Evolutionary conservation across 257 asterid genomes (phyloP), one percentile per base, ranked within the genome.

Genomic region (Jacaranda copaia): DNA sequence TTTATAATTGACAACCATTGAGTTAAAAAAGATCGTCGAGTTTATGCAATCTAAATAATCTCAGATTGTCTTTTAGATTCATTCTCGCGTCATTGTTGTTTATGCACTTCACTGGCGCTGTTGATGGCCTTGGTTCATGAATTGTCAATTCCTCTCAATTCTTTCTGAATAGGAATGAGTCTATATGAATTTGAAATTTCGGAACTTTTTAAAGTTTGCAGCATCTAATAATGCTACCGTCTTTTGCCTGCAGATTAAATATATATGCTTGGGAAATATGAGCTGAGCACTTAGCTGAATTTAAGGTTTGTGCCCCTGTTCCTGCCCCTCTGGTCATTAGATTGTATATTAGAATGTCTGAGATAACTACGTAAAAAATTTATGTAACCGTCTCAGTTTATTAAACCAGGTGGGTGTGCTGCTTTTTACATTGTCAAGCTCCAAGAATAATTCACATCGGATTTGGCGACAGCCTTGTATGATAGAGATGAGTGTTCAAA

Each of bases 201-300:
- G 59, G 25, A 53, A 15, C 8, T 4, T 53, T 25, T 4, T 15
- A 15, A 69, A 48, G 16, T 43, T 16, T 58, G 53, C 70, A 43
- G 4, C 45, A 14, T 56, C 36, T 66, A 8, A 3, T 39, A 38
- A 51, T 57, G 9, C 15, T 6, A 48, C 68, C 40, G 16, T 61
- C 14, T 75, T 12, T 76, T 61, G 40, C 8, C 36, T 80, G 89
- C 93, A 91, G 97, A 75, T 81, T 49, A 91, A 91, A 85, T 93
- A 88, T 59, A 80, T 91, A 63, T 93, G 98, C 77, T 4, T 89
- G 87, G 98, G 98, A 40, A 88, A 89, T 82, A 85, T 93, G 84
- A 71, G 82, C 81, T 92, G 86, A 88, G 77, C 32, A 25, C 32
- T 25, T 25, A 2, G 32, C 39, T 52, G 68, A 72, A 16, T 14